Evolutionary conservation across 257 asterid species (phyloP), one percentile per base, ranked within the genome.

Genomic region (Coffea canephora): DNA sequence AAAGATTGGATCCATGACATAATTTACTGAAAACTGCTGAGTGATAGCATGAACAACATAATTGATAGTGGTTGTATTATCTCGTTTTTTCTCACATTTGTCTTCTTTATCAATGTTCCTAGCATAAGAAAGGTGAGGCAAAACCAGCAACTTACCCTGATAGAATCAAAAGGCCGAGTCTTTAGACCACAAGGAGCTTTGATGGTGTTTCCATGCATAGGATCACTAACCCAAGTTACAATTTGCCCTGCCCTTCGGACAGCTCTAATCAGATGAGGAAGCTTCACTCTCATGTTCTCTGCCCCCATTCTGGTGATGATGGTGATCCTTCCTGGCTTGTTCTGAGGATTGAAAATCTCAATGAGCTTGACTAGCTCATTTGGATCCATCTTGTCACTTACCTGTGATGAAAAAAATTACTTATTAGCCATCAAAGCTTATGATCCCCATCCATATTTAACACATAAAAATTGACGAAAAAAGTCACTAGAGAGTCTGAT

Each of bases 291-390:
- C 96, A 93, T 93, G 87, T 93, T 91, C 81, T 91, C 97, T 4
- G 97, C 96, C 45, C 97, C 97, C 97, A 93, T 93, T 88, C 97
- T 88, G 49, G 95, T 91, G 80, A 93, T 92, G 43, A 92, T 87
- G 27, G 97, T 92, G 80, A 92, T 92, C 81, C 97, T 87, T 72
- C 97, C 97, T 15, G 94, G 86, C 78, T 90, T 92, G 86, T 90
- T 92, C 64, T 83, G 84, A 41, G 97, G 95, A 82, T 92, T 92
- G 86, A 92, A 82, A 61, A 90, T 92, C 85, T 89, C 97, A 71
- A 92, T 86, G 84, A 92, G 94, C 88, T 89, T 90, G 49, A 91
- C 91, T 59, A 92, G 91, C 79, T 89, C 95, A 77, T 48, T 89
- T 62, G 97, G 95, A 57, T 87, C 89, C 97, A 92, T 90, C 87